Evolutionary conservation across 1,139 yeast genomes (phyloP).

Genomic region (Blastobotrys illinoisensis): DNA sequence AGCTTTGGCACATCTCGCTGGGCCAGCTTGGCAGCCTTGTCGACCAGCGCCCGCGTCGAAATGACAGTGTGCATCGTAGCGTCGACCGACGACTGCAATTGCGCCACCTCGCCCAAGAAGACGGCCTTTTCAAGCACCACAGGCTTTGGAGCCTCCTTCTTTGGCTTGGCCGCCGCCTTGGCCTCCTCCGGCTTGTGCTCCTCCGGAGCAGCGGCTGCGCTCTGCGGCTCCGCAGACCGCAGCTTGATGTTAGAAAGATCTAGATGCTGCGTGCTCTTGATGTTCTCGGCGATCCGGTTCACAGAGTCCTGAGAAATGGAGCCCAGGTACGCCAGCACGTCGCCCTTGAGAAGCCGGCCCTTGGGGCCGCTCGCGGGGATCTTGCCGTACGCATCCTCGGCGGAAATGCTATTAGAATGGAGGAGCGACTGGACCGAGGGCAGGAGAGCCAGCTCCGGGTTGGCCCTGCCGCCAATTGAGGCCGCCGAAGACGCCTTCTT

Average conservation of each 20-base stretch:
- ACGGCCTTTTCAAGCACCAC: constrained; percentile 15
- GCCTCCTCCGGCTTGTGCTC: constrained; percentile 23
- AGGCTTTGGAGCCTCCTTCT: constrained; percentile 13
- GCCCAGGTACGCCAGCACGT: constrained; percentile 80
- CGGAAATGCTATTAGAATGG: constrained; percentile 54
- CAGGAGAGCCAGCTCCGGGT: constrained; percentile 58
- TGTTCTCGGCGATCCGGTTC: constrained; percentile 47
- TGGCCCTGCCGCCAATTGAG: constrained; percentile 33
- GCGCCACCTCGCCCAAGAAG: constrained; percentile 20
- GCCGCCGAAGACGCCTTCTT: constrained; percentile 14
- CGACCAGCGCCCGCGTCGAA: constrained; percentile 31
- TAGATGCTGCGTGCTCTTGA: constrained; percentile 56
- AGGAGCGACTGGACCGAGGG: constrained; percentile 78
- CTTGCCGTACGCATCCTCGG: constrained; percentile 61
- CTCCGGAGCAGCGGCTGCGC: constrained; percentile 13
- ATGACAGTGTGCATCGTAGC: constrained; percentile 29
- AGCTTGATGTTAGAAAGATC: constrained; percentile 70
- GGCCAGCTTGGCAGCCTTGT: constrained; percentile 38
- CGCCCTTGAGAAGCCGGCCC: constrained; percentile 86
- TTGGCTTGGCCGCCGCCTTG: constrained; percentile 22
- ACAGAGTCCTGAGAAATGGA: constrained; percentile 54
- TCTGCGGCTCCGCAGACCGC: constrained; percentile 25
- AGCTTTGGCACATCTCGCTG: constrained; percentile 38
- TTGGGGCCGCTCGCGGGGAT: constrained; percentile 85
- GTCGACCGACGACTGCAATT: constrained; percentile 27